Base-by-base conservation (phyloP, 345 rosid genomes). In the Eucalyptus pauciflora region DNA sequence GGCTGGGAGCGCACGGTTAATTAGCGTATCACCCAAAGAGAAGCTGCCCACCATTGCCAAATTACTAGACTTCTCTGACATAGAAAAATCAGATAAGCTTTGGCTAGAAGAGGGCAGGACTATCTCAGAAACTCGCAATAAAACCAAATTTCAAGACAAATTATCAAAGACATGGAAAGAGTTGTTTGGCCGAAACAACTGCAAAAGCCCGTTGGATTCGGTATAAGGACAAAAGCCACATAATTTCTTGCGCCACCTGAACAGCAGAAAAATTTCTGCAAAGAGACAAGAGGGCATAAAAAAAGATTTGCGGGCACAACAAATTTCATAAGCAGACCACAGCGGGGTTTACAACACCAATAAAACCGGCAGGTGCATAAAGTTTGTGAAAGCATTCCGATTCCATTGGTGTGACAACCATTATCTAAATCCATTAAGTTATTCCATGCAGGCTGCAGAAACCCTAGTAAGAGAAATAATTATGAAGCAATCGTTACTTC, bases 401-500 rank as follows among this genome's bases (percentile, higher is more conserved):
- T 37, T 41, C 83, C 48, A 76, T 45, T 41, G 83, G 48, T 20
- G 27, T 20, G 27, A 76, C 29, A 22, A 76, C 29, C 14, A 43
- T 37, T 76, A 20, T 76, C 83, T 76, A 76, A 76, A 24, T 29
- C 48, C 41, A 20, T 37, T 22, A 37, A 76, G 83, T 76, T 20
- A 37, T 76, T 37, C 48, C 43, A n/a, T 33, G 29, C 87, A 48
- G 87, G 87, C 50, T 29, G 37, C 87, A 86, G 37, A 37, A 31
- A 50, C n/a, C 62, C 33, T 86, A 31, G 41, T 10, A n/a, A n/a
- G 41, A 48, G 43, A 52, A 31, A 86, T 10, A 85, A 45, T 27
- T 48, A 43, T 54, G 86, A 91, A 86, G 91, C 86, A 88, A 90
- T 88, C 87, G 64, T 64, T 90, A 89, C 89, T 91, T 89, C 85